A percentile compares a stretch with the other conserved stretches of the same genome.
Evolutionary conservation across 495 filamentous ascomycete species (phyloP).

Genomic region (Hypomontagnella monticulosa): DNA sequence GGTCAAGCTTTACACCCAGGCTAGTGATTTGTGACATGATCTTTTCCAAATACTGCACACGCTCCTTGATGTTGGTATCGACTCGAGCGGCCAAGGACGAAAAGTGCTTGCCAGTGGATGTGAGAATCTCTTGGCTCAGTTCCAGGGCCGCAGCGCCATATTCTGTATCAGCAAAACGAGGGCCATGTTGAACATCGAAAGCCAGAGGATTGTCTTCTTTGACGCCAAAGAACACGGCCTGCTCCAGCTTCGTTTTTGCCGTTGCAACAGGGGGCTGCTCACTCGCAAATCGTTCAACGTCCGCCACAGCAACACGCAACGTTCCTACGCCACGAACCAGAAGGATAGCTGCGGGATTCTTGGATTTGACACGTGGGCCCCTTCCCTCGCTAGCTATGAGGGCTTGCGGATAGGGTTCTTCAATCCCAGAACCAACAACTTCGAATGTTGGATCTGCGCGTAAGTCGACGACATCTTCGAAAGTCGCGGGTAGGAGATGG

Average conservation of each 20-base stretch:
- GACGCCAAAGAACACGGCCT: conserved; percentile 90
- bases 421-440: conserved; percentile 69
- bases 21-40: conserved; percentile 73
- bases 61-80: conserved; percentile 78
- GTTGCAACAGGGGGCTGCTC: conserved; percentile 66
- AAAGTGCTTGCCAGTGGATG: conserved; percentile 76
- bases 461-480: conserved; percentile 87
- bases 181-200: conserved; percentile 70
- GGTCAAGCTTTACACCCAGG: conserved; percentile 63
- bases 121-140: conserved; percentile 84
- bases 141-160: conserved; percentile 79
- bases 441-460: conserved; percentile 70
- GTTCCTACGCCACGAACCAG: conserved; percentile 83
- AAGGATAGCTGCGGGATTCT: conserved; percentile 72
- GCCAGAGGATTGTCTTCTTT: conserved; percentile 82
- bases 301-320: conserved; percentile 72
- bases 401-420: conserved; percentile 58
- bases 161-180: conserved; percentile 71
- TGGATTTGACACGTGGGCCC: conserved; percentile 59
- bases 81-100: conserved; percentile 75
- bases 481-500: conserved; percentile 65
- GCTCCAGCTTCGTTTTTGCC: conserved; percentile 88
- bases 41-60: conserved; percentile 73
- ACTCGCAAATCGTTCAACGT: conserved; percentile 61
- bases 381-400: conserved; percentile 54